Evolutionary conservation across 139 green algal species (phyloP).

Genomic region (Mesotaenium endlicherianum): DNA sequence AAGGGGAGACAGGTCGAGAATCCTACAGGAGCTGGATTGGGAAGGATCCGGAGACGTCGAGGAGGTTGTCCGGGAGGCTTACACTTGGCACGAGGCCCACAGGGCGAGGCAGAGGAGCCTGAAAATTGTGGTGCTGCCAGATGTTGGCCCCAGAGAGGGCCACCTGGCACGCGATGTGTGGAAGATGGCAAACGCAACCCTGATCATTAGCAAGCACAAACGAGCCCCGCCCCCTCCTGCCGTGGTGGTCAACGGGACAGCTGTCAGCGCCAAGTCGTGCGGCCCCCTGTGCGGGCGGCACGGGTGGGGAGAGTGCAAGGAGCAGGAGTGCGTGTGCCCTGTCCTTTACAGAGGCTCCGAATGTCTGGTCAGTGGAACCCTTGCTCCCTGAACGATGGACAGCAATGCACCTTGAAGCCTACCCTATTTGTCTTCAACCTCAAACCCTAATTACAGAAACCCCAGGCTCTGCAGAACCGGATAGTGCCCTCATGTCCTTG

Average conservation of each 20-base stretch:
- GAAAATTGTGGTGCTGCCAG: background rate
- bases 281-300: slow-evolving; percentile 6
- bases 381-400: too few relatives aligned
- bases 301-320: slow-evolving; percentile 20
- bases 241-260: background rate
- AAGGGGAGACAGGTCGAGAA: too few relatives aligned
- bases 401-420: background rate
- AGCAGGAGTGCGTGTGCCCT: slow-evolving; percentile 5
- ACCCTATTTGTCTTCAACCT: background rate
- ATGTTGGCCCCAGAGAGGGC: background rate
- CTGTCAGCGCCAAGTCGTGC: background rate
- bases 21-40: background rate
- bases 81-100: too few relatives aligned
- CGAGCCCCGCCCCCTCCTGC: too few relatives aligned
- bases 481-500: background rate
- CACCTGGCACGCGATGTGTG: background rate
- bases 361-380: slow-evolving; percentile 6
- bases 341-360: slow-evolving; percentile 13
- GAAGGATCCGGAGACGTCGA: background rate
- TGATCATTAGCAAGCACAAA: background rate
- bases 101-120: background rate
- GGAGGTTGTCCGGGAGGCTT: background rate
- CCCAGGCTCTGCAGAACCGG: background rate
- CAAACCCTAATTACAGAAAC: background rate
- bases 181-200: background rate